Conservation (phyloP, 1,139 yeast species). For the Scheffersomyces cryptocercus region DNA sequence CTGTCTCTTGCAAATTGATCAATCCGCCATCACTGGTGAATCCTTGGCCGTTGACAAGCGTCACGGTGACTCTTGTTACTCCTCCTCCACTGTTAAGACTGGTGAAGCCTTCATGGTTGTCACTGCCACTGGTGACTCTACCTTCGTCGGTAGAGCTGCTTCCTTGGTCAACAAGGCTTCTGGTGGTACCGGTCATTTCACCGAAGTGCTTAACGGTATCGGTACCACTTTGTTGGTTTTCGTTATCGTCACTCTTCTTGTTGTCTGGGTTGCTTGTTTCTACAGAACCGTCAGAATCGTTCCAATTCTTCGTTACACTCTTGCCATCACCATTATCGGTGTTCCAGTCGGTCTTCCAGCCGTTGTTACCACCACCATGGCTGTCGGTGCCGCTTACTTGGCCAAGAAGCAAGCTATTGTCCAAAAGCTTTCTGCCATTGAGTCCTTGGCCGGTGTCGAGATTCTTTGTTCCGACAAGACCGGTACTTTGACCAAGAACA, state of each 20-base stretch:
- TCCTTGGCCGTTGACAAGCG: slow-evolving; percentile 94
- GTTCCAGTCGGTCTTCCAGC: slow-evolving; percentile 99
- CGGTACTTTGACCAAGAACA: slow-evolving; percentile 98
- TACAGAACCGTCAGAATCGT: slow-evolving; percentile 91
- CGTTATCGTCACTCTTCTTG: slow-evolving; percentile 83
- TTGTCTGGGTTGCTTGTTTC: slow-evolving; percentile 94
- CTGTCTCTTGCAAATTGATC: slow-evolving; percentile 90
- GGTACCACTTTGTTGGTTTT: slow-evolving; percentile 90
- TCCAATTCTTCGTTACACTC: slow-evolving; percentile 86
- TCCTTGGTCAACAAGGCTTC: slow-evolving; percentile 95
- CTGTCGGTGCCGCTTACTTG: slow-evolving; percentile 99
- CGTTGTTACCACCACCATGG: slow-evolving; percentile 99
- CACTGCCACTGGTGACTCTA: slow-evolving; percentile 91
- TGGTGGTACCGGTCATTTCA: slow-evolving; percentile 93
- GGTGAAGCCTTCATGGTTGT: slow-evolving; percentile 97
- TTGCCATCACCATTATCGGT: slow-evolving; percentile 98
- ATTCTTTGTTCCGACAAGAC: slow-evolving; percentile 98
- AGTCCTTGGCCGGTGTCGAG: slow-evolving; percentile 98
- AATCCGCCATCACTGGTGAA: slow-evolving; percentile 98
- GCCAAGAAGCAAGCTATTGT: slow-evolving; percentile 99
- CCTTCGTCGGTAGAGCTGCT: slow-evolving; percentile 96
- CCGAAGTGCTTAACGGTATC: slow-evolving; percentile 97
- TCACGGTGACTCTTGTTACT: slow-evolving; percentile 84
- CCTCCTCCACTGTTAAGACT: slow-evolving; percentile 94
- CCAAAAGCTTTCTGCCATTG: slow-evolving; percentile 97